Evolutionary conservation across 2,329 filamentous ascomycete species (phyloP), one percentile per base, ranked within the genome.

Genomic region (Achaetomium macrosporum): DNA sequence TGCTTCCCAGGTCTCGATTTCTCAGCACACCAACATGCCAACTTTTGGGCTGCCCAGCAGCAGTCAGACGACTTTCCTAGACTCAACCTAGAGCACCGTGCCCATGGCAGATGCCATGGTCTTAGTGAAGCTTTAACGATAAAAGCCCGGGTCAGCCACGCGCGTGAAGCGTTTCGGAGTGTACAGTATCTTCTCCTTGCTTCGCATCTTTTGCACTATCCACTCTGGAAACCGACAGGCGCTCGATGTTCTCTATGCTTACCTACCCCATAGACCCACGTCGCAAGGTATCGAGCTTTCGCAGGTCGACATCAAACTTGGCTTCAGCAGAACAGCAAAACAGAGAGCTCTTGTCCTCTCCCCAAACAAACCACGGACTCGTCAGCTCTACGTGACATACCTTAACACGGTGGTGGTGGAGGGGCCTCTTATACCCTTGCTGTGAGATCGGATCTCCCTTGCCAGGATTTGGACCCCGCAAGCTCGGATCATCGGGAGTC

Each of bases 1-100:
- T 20, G 31, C 39, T 12, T 15, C 33, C 42, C 37, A 41, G 37
- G 47, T 40, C 39, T 46, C 53, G 43, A 33, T 54, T 57, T 56
- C 39, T 58, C 56, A 55, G 47, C 64, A 59, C 64, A 64, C 64
- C 64, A 58, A 58, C 57, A 53, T 57, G 6, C 64, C 63, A 58
- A 58, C 57, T 54, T 58, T 7, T 41, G 35, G 47, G 44, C 44
- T 48, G 35, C 47, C 52, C 30, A 19, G 17, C 30, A 19, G 17
- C 52, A 62, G 64, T 66, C 64, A 66, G 63, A 55, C 56, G 60
- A 61, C 58, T 44, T 37, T 13, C 12, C 4, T 16, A 15, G 45
- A 10, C 19, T 33, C 4, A 40, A 30, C 39, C 29, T 46, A 33
- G 40, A 42, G 36, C 42, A 47, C 13, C 17, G 40, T 12, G 40